phyloP scores from a whole-genome alignment of 331 rosid genomes.

The Cydonia oblonga region DNA sequence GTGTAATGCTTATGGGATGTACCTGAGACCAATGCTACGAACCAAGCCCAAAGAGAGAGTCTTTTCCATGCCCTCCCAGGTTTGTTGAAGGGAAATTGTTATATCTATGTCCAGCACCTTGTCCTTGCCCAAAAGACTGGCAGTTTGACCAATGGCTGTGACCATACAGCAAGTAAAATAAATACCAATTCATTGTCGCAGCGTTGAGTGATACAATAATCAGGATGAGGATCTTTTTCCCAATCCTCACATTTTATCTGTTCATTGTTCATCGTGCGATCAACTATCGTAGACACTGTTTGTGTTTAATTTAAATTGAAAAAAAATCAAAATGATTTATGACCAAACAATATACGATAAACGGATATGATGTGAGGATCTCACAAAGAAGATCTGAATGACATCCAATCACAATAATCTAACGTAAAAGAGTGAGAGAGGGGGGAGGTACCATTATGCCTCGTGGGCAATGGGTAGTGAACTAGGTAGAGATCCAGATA shows the following conservation, averaged over 20 bases:
- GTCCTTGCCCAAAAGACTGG: slow-evolving; percentile 56
- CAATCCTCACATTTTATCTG: too few relatives aligned
- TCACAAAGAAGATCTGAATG: too few relatives aligned
- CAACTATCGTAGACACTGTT: too few relatives aligned
- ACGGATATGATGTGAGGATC: too few relatives aligned
- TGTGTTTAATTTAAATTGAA: too few relatives aligned
- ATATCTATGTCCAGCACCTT: slow-evolving; percentile 66
- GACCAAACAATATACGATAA: too few relatives aligned
- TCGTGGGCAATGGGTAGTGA: slow-evolving; percentile 70
- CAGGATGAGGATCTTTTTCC: too few relatives aligned
- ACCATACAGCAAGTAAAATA: neutral
- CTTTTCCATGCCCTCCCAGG: slow-evolving; percentile 74
- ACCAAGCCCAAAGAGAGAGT: slow-evolving; percentile 57
- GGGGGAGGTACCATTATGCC: slow-evolving; percentile 44
- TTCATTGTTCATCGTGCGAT: too few relatives aligned
- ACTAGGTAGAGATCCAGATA: slow-evolving; percentile 76
- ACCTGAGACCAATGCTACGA: slow-evolving; percentile 81
- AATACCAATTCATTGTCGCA: neutral
- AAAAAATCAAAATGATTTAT: too few relatives aligned
- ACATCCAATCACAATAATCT: neutral
- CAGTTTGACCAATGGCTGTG: slow-evolving; percentile 63
- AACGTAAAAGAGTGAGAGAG: neutral
- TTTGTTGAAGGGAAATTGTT: slow-evolving; percentile 48
- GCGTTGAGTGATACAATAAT: neutral
- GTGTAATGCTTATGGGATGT: neutral